These are phyloP conservation scores for Syncephalis plumigaleata DNA, from an alignment of 371 early-diverging fungal species.

Conservation along the genomic window DNA sequence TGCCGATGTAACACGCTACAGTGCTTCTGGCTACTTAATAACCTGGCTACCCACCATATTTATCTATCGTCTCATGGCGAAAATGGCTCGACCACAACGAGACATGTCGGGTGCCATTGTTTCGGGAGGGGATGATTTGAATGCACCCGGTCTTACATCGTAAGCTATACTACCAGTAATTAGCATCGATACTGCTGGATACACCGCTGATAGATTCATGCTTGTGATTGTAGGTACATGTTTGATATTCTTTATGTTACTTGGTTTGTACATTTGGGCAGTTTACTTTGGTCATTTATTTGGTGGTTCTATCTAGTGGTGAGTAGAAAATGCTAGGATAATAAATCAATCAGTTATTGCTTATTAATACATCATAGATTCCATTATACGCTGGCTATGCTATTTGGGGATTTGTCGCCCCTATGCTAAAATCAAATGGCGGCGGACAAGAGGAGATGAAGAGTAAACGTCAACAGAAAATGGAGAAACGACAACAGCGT, in stretches of 20 bases:
- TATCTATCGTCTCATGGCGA: slow-evolving; percentile 25
- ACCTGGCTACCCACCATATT: slow-evolving; percentile 29
- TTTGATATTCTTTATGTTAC: slow-evolving; percentile 73
- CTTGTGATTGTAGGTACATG: slow-evolving; percentile 31
- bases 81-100: slow-evolving; percentile 35
- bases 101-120: slow-evolving; percentile 30
- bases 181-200: background rate
- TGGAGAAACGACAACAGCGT: background rate
- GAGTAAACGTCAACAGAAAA: slow-evolving; percentile 7
- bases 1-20: slow-evolving; percentile 23
- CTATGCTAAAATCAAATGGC: background rate
- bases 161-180: slow-evolving; percentile 16
- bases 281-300: slow-evolving; percentile 42
- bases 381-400: slow-evolving; percentile 3
- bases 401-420: slow-evolving; percentile 2
- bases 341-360: too few species aligned
- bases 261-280: slow-evolving; percentile 57
- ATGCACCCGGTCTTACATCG: slow-evolving; percentile 53
- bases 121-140: slow-evolving; percentile 50
- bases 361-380: slow-evolving; percentile 2
- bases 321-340: slow-evolving; percentile 7
- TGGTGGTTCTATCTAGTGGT: slow-evolving; percentile 51
- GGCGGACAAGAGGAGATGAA: background rate
- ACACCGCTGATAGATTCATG: background rate
- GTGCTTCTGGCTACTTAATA: slow-evolving; percentile 20